Evolutionary conservation across 805 yeast species (phyloP), one percentile per base, ranked within the genome.

Genomic region (Metschnikowia similis): DNA sequence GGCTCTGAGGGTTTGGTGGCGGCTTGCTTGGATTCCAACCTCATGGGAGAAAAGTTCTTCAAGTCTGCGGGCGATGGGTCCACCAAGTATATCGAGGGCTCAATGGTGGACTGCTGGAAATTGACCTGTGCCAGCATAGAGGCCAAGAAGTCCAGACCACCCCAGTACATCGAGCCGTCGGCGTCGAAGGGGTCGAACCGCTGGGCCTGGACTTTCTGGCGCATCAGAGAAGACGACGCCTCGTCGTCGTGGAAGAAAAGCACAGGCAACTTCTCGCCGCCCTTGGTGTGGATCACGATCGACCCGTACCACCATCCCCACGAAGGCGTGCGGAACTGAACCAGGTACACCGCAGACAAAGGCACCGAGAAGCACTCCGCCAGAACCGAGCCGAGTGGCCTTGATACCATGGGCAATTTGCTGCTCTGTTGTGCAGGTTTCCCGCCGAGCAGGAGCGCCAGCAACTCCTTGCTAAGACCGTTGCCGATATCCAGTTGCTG

Each of bases 261-360:
- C 4, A 90, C 85, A 0, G 98, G 98, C 14, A 89, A 67, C 40
- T 83, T 81, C 48, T 81, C 85, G 8, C 81, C 81, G 70, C 81
- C 70, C 55, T 80, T 79, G 1, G 92, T 80, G 65, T 89, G 85
- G 29, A 94, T 66, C 1, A 89, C 72, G 13, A 92, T 70, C 0
- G 96, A 87, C 0, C 99, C 99, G 68, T 80, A 82, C 97, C 97
- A 92, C 82, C 90, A 84, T 1, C 91, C 96, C 13, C 82, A 71
- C 2, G 90, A 83, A 6, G 97, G 97, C 2, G 84, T 84, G 48
- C 97, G 76, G 10, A 85, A 79, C 65, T 91, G 96, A 37, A 94
- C 75, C 27, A 96, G 87, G 65, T 83, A 92, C 5, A 92, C 62
- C 51, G 76, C 77, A 35, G 79, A 63, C 29, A 87, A 64, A 14